Percentiles rank a stretch among this genome's conserved stretches.
phyloP scores from a whole-genome alignment of 352 stramenopile species.

The Globisporangium solare region DNA sequence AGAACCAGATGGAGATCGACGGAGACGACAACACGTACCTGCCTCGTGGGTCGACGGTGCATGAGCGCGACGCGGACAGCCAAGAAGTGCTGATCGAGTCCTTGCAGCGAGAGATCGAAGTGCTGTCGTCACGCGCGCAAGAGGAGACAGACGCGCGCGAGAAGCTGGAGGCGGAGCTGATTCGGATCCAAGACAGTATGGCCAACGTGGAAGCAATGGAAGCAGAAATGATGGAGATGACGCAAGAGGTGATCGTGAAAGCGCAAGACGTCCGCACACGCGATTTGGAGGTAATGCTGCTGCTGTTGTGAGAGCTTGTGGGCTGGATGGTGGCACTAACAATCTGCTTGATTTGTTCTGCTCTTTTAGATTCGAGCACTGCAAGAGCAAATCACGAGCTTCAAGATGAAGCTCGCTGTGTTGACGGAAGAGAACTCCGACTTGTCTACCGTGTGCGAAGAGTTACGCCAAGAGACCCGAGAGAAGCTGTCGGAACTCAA shows the following conservation, averaged over 20 bases:
- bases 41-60: conserved; percentile 42
- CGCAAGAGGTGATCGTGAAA: conserved; percentile 73
- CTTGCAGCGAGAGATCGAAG: conserved; percentile 60
- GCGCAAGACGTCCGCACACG: conserved; percentile 59
- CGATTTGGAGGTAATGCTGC: conserved; percentile 36
- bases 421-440: conserved; percentile 47
- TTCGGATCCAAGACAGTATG: conserved; percentile 53
- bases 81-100: conserved; percentile 69
- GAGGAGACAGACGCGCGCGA: conserved; percentile 61
- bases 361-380: conserved; percentile 37
- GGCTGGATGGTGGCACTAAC: neutral
- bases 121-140: conserved; percentile 47
- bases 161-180: conserved; percentile 46
- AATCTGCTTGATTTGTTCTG: neutral
- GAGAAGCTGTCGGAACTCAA: conserved; percentile 30
- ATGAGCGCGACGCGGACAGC: conserved; percentile 56
- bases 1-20: conserved; percentile 11
- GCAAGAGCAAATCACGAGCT: conserved; percentile 30
- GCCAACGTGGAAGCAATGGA: conserved; percentile 74
- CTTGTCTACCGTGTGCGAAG: conserved; percentile 33
- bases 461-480: conserved; percentile 28
- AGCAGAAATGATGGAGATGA: conserved; percentile 69
- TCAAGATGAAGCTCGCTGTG: conserved; percentile 46
- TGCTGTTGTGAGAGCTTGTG: neutral
- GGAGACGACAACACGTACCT: conserved; percentile 20